A percentile compares a stretch with the other conserved stretches of the same genome.
Conservation (phyloP, 345 rosid genomes). For the Hibiscus mutabilis region DNA sequence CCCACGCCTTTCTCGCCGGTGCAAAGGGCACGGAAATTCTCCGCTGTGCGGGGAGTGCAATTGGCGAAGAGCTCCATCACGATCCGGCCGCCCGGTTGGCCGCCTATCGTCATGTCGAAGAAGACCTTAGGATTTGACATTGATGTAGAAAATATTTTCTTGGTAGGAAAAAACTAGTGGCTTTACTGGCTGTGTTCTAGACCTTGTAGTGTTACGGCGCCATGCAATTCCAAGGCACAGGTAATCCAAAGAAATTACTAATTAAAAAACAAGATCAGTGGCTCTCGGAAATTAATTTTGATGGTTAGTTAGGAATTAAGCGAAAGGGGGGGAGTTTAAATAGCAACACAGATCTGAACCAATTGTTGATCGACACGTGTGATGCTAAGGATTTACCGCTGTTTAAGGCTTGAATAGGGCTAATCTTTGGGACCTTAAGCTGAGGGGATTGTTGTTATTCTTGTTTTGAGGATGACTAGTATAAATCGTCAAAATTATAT, state of each 20-base stretch:
- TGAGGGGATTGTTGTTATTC: not conserved
- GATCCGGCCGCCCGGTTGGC: slow-evolving; percentile 40
- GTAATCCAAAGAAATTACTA: too few species aligned
- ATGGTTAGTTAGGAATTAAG: slow-evolving; percentile 19
- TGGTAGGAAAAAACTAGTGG: not conserved
- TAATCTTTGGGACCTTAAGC: not conserved
- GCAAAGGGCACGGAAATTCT: slow-evolving; percentile 83
- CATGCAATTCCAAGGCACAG: too few species aligned
- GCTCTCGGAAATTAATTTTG: not conserved
- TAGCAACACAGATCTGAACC: slow-evolving; percentile 9
- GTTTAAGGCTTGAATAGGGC: slow-evolving; percentile 13
- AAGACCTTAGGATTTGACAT: slow-evolving; percentile 49
- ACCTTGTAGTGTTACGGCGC: too few species aligned
- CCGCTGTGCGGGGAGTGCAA: slow-evolving; percentile 45
- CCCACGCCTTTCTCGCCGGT: slow-evolving; percentile 70
- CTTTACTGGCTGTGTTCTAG: not conserved
- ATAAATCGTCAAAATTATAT: too few species aligned
- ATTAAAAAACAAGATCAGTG: too few species aligned
- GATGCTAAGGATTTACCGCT: slow-evolving; percentile 7
- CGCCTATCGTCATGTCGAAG: slow-evolving; percentile 54
- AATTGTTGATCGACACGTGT: slow-evolving; percentile 33
- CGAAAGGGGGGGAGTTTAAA: slow-evolving; percentile 21
- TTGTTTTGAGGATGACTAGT: too few species aligned
- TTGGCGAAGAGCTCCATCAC: slow-evolving; percentile 71
- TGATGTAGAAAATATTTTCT: slow-evolving; percentile 10